Evolutionary conservation across 148 eudicot genomes (phyloP), one percentile per base, ranked within the genome.

Genomic region (Talinum fruticosum): DNA sequence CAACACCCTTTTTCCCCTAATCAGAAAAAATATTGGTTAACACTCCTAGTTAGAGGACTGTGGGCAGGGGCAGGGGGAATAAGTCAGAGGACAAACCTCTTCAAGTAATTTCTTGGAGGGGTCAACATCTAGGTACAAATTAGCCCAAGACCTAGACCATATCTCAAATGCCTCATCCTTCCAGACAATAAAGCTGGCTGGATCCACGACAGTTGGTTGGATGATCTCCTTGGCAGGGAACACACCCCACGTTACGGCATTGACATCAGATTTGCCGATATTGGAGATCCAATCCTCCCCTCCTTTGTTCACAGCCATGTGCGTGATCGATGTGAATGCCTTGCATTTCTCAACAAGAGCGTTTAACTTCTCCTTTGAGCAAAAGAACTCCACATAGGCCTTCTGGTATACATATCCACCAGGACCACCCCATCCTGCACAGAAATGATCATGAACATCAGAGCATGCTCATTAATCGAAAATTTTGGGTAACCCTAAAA

Each of bases 181-280:
- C 98, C 98, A 94, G 77, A 92, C 84, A 79, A 84, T 78, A 70
- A 94, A 94, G 87, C 98, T 94, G 61, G 86, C 84, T 74, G 98
- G 89, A 79, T 92, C 98, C 26, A 94, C 98, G 12, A 94, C 93
- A 66, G 98, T 92, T 59, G 98, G 98, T 82, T 94, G 97, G 78
- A 92, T 84, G 72, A 92, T 87, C 85, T 94, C 98, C 90, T 92
- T 94, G 38, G 88, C 95, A 12, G 98, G 97, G 84, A 94, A 92
- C 30, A 81, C 97, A 59, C 96, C 98, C 98, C 98, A 94, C 32
- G 97, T 94, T 68, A 94, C 98, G 2, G 98, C 98, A 74, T 94
- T 94, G 75, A 90, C 91, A 24, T 92, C 92, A 71, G 82, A 82
- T 66, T 82, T 71, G 75, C 81, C 76, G 3, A 84, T 78, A 51